phyloP scores from a whole-genome alignment of 139 green algal species.

The Zygnema cylindricum region DNA sequence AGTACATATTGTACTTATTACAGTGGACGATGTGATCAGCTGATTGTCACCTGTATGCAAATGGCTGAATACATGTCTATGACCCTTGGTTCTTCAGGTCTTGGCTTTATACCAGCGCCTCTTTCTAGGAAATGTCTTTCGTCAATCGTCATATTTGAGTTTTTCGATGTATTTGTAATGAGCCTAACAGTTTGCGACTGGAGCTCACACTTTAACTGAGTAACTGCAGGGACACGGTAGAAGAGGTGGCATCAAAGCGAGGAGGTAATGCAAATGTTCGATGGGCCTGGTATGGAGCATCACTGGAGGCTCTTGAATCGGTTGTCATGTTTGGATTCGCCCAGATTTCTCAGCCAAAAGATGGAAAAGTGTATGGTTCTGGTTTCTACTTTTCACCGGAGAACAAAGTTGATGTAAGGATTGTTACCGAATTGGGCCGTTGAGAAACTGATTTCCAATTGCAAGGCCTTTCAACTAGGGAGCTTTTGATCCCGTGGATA shows the following conservation, averaged over 20 bases:
- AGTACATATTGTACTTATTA: too few relatives aligned
- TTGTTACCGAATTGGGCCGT: too few relatives aligned
- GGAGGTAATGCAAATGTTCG: background rate
- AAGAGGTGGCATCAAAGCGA: background rate
- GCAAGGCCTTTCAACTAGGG: too few relatives aligned
- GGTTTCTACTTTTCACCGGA: background rate
- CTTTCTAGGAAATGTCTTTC: background rate
- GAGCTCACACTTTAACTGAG: background rate
- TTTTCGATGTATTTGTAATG: background rate
- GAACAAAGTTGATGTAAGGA: background rate
- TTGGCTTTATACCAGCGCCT: background rate
- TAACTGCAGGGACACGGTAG: background rate
- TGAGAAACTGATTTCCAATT: too few relatives aligned
- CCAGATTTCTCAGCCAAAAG: background rate
- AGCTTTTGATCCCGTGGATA: too few relatives aligned
- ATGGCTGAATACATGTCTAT: background rate
- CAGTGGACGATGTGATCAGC: too few relatives aligned
- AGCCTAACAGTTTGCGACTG: background rate
- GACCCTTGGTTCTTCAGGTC: background rate
- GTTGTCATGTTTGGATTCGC: background rate
- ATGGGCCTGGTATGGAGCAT: background rate
- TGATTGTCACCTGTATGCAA: too few relatives aligned
- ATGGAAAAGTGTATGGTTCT: background rate
- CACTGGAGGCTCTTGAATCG: background rate
- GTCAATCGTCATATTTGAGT: too few relatives aligned